Evolutionary conservation across 176 grass and related monocot species (phyloP).

Genomic region (Phyllostachys edulis): DNA sequence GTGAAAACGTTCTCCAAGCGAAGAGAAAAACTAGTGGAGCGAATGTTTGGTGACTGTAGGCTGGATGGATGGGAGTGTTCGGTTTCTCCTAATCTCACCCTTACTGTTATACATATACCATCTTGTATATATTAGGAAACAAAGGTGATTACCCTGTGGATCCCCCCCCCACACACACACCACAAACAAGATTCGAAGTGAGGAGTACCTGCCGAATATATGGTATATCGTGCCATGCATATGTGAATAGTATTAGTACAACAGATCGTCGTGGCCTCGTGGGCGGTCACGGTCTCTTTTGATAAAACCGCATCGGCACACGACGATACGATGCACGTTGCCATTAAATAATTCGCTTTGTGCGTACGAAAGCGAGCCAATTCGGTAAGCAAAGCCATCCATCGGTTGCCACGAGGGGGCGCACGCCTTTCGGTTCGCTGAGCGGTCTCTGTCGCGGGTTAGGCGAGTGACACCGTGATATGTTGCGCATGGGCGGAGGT

Average conservation of each 20-base stretch:
- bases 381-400: slow-evolving; percentile 4
- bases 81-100: neutral
- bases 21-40: neutral
- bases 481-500: neutral
- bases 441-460: slow-evolving; percentile 20
- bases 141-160: neutral
- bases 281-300: neutral
- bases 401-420: neutral
- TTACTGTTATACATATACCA: too few relatives aligned
- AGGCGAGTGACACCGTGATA: neutral
- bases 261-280: neutral
- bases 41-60: neutral
- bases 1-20: neutral
- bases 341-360: neutral
- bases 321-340: neutral
- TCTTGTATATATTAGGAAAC: neutral
- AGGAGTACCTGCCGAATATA: neutral
- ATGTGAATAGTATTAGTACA: neutral
- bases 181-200: neutral
- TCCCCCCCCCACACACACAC: too few relatives aligned
- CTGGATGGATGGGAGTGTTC: neutral
- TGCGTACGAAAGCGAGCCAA: neutral
- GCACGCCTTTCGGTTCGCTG: neutral
- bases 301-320: neutral
- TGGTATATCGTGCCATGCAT: neutral